Conservation (phyloP, 306 rosid species). For the Lithocarpus polystachyus region DNA sequence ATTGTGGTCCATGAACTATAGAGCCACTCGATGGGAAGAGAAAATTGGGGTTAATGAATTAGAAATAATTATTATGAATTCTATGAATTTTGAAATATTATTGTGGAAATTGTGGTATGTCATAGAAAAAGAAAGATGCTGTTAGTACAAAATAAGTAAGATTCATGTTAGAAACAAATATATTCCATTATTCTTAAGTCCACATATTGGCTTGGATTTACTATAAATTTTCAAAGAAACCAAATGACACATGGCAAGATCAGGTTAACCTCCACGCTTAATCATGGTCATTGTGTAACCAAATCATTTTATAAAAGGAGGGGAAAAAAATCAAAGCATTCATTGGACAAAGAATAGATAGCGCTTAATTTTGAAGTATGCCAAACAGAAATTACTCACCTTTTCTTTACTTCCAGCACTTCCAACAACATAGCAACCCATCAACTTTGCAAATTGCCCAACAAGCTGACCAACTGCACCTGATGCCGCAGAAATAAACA, state of each 20-base stretch:
- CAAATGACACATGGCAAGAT: neutral
- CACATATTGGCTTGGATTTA: neutral
- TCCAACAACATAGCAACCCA: constrained; percentile 5
- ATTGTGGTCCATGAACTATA: neutral
- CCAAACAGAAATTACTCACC: neutral
- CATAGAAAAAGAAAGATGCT: too few relatives aligned
- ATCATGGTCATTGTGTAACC: neutral
- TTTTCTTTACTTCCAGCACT: neutral
- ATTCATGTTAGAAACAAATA: neutral
- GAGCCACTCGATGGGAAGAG: neutral
- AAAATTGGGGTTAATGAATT: too few relatives aligned
- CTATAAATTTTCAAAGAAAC: neutral
- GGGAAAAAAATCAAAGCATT: too few relatives aligned
- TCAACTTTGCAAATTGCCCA: constrained; percentile 25
- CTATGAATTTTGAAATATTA: neutral
- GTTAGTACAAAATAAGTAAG: neutral
- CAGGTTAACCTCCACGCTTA: neutral
- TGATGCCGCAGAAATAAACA: constrained; percentile 34
- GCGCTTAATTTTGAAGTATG: neutral
- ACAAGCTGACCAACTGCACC: constrained; percentile 39
- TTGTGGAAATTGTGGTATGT: too few relatives aligned
- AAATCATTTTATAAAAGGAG: neutral
- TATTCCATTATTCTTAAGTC: neutral
- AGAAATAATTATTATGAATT: neutral
- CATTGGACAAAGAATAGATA: neutral